phyloP scores from a whole-genome alignment of 371 early-diverging fungal genomes.

The Zancudomyces culisetae region DNA sequence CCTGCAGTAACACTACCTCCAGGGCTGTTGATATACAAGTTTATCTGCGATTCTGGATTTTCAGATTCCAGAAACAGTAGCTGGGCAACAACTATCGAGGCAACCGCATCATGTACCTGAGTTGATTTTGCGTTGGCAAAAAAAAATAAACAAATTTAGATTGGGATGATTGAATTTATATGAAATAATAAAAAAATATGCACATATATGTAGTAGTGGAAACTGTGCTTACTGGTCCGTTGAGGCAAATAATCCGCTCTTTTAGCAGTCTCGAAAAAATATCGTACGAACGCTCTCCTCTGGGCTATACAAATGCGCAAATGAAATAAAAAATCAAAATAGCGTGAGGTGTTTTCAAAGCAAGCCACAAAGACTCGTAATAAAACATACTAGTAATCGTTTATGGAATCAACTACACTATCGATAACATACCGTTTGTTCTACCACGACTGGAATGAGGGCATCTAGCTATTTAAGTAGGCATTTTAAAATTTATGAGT shows the following conservation, averaged over 20 bases:
- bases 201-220: constrained; percentile 18
- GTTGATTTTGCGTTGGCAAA: not conserved
- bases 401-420: not conserved
- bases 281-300: constrained; percentile 78
- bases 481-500: not conserved
- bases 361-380: not conserved
- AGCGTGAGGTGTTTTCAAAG: not conserved
- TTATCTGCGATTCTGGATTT: constrained; percentile 79
- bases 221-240: constrained; percentile 33
- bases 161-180: not conserved
- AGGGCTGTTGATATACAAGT: constrained; percentile 89
- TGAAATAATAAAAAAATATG: not conserved
- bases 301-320: constrained; percentile 39
- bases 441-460: constrained; percentile 22
- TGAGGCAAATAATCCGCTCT: constrained; percentile 87
- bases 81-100: constrained; percentile 82
- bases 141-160: not conserved
- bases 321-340: constrained; percentile 25
- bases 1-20: constrained; percentile 92
- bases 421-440: constrained; percentile 9
- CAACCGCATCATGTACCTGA: constrained; percentile 60
- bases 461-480: not conserved
- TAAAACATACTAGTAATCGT: not conserved
- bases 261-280: constrained; percentile 91
- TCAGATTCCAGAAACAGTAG: constrained; percentile 89